Base-by-base conservation (phyloP, 129 eudicot genomes). In the Kitagawia praeruptora region DNA sequence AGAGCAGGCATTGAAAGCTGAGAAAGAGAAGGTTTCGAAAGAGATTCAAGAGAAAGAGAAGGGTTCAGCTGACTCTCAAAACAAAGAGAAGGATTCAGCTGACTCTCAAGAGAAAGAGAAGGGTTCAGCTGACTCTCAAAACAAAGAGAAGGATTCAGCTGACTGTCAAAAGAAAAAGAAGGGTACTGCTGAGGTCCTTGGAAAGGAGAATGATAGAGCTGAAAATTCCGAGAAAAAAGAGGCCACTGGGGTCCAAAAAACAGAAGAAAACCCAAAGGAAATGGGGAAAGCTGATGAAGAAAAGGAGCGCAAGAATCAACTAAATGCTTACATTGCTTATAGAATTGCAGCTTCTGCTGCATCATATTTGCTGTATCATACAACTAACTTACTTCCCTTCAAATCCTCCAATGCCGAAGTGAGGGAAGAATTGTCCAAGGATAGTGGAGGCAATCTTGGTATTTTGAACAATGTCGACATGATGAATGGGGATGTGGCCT, bases 331-430 rank as follows among this genome's bases (percentile, higher is more conserved):
- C 12, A 76, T 88, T 44, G 99, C 97, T 21, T 92, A 88, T 85
- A 88, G 88, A 40, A 87, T 90, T 83, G 99, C 91, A n/a, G 93
- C 97, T 16, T 90, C 98, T 18, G 98, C 96, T 78, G 98, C 98
- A 67, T 87, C 97, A 61, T 95, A 87, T 86, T 77, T 95, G 79
- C 94, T 92, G 69, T 84, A 89, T 27, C 99, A 77, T 73, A 92
- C 99, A 6, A 90, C 74, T 75, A 87, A 85, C 83, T 78, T 94
- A 72, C 84, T 94, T 75, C 90, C 96, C 12, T 88, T 89, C 23
- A 85, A 31, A 23, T 87, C 93, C 82, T 82, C 90, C 25, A 86
- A 82, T 42, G 76, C 75, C 27, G 44, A 49, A 31, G 69, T 8
- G 21, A 75, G 66, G 54, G 85, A 86, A 61, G 82, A 76, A 51